Percentiles rank a stretch among this genome's conserved stretches.
Evolutionary conservation across 75 land plant genomes (phyloP).

Genomic region (Ceratopteris richardii): DNA sequence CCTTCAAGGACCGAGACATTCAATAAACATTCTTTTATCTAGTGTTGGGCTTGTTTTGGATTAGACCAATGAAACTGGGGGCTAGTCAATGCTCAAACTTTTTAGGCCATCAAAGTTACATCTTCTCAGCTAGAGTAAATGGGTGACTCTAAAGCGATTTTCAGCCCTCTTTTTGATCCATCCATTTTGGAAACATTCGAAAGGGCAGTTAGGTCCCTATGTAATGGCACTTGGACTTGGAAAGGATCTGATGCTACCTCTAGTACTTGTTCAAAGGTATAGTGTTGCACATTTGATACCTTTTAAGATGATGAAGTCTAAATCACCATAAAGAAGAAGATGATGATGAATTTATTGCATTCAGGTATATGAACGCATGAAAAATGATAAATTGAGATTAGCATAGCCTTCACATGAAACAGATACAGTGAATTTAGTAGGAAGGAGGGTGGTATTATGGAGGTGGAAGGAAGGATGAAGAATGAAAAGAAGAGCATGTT

Average conservation of each 20-base stretch:
- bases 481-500: too few relatives aligned
- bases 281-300: not conserved
- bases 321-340: not conserved
- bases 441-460: too few relatives aligned
- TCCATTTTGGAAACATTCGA: conserved; percentile 28
- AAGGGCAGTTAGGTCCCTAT: conserved; percentile 16
- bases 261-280: not conserved
- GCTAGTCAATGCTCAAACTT: not conserved
- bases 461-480: too few relatives aligned
- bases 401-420: too few relatives aligned
- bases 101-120: not conserved
- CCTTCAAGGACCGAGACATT: not conserved
- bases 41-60: not conserved
- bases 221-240: not conserved
- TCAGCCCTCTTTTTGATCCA: conserved; percentile 21
- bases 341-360: too few relatives aligned
- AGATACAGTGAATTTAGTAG: too few relatives aligned
- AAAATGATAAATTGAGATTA: too few relatives aligned
- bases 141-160: not conserved
- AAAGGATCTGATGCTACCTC: not conserved
- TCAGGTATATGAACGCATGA: too few relatives aligned
- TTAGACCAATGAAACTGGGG: not conserved
- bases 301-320: conserved; percentile 4
- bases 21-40: not conserved
- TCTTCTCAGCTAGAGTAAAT: not conserved